These are phyloP conservation scores for Cryptococcus sp. DNA, from an alignment of 1,284 basidiomycete genomes.

Conservation along the genomic window DNA sequence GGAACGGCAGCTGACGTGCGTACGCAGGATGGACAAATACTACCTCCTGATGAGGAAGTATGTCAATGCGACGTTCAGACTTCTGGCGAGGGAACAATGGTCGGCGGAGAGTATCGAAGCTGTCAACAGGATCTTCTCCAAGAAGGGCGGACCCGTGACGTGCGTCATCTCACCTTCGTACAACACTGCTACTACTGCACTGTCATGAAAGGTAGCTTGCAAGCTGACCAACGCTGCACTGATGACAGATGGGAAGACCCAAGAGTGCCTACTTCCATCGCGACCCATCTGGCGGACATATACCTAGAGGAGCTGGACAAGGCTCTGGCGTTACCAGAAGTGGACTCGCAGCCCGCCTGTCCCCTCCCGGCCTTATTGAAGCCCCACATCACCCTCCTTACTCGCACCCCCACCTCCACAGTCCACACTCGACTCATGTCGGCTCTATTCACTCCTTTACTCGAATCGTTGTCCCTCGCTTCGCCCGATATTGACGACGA, in stretches of 20 bases:
- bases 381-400: slow-evolving; percentile 48
- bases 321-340: slow-evolving; percentile 53
- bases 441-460: slow-evolving; percentile 60
- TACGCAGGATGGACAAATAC: slow-evolving; percentile 86
- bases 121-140: slow-evolving; percentile 67
- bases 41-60: slow-evolving; percentile 91
- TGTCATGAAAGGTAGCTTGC: neutral
- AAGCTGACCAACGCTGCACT: neutral
- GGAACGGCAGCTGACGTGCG: slow-evolving; percentile 6
- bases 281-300: slow-evolving; percentile 85
- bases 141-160: slow-evolving; percentile 74
- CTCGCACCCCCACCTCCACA: slow-evolving; percentile 42
- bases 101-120: slow-evolving; percentile 59
- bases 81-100: slow-evolving; percentile 75
- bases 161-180: slow-evolving; percentile 49
- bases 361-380: slow-evolving; percentile 41
- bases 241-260: slow-evolving; percentile 65
- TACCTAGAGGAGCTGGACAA: slow-evolving; percentile 90
- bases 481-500: slow-evolving; percentile 14
- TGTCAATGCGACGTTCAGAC: slow-evolving; percentile 77
- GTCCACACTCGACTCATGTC: slow-evolving; percentile 46
- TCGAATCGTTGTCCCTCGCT: slow-evolving; percentile 24
- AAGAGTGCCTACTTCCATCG: slow-evolving; percentile 74
- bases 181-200: neutral
- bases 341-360: slow-evolving; percentile 33